Evolutionary conservation across 305 asterid species (phyloP), one percentile per base, ranked within the genome.

Genomic region (Ilex paraguariensis): DNA sequence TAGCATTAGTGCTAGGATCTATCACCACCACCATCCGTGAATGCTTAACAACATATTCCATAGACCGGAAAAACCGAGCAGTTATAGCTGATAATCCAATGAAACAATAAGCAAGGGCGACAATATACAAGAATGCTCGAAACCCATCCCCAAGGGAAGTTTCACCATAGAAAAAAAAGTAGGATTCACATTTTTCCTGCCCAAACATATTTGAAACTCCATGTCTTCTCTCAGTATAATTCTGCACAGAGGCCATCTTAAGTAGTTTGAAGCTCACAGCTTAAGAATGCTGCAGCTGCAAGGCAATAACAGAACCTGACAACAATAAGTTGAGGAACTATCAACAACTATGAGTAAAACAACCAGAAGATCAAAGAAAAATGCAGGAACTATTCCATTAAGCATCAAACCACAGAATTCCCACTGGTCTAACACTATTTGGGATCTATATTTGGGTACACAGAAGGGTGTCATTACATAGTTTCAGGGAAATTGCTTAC

Each of bases 51-150:
- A 90, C 91, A 58, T 70, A 73, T 73, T 90, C 97, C 97, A 90
- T 87, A 28, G 97, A 90, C 76, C 70, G 75, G 77, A 90, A 90
- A 80, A 90, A 90, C 40, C 87, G 85, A 64, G 87, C 85, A 61
- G 97, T 90, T 66, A 90, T 83, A 63, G 97, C 88, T 67, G 97
- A 85, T 70, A 90, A 74, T 63, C 97, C 97, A 62, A 90, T 66
- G 62, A 90, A 90, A 68, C 97, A 90, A 54, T 90, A 90, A 61
- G 88, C 90, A 66, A 90, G 87, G 59, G 72, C 87, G 73, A 65
- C 2, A 55, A 69, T 76, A 71, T 87, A 90, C 82, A 82, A 76
- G 79, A 80, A 75, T 28, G 79, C 82, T 67, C 86, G 72, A 45
- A 78, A 69, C 57, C 79, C 92, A 75, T 77, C 62, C 21, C 87